Evolutionary conservation across 345 rosid genomes (phyloP), one percentile per base, ranked within the genome.

Genomic region (Reutealis trisperma): DNA sequence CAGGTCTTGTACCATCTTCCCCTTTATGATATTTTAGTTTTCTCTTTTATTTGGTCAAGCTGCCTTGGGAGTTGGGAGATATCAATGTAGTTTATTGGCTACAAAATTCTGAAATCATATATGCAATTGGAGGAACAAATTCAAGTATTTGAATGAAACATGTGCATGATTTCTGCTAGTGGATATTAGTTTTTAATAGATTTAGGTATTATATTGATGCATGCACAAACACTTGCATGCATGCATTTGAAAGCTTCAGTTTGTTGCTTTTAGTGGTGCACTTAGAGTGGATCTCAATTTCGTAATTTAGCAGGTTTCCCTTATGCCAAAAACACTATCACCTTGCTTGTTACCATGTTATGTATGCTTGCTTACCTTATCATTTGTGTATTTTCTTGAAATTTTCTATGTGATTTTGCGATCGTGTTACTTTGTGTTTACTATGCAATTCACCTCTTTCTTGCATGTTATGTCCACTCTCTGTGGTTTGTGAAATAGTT

Each of bases 1-100:
- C 87, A 95, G 99, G 99, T 95, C 45, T 69, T 76, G 13, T 72
- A 45, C 61, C 22, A 11, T 41, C 76, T 71, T 77, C 63, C 67
- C 58, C 62, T 62, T 60, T 67, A 21, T 42, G 30, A 55, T 59
- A 67, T 57, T 37, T 30, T 22, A 2, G 37, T 68, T 55, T 37
- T 1, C 51, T 21, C 24, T 54, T 79, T 59, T 68, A 59, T 60
- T 52, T n/a, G 9, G 14, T 49, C 5, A 5, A 21, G 45, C 16
- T 44, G 52, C 57, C 32, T 69, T 49, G 19, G 41, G 72, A 13
- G 59, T 69, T 49, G 19, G 41, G 72, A 13, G 59, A 24, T 21
- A 47, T 25, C 8, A 6, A 12, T 22, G 58, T n/a, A 8, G 21
- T 62, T 47, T 68, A 24, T 24, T 68, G 57, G 12, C 9, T 49